A percentile compares a stretch with the other conserved stretches of the same genome.
These are phyloP conservation scores for Gloeopeniophorella convolvens DNA, from an alignment of 768 basidiomycete species.

Conservation along the genomic window DNA sequence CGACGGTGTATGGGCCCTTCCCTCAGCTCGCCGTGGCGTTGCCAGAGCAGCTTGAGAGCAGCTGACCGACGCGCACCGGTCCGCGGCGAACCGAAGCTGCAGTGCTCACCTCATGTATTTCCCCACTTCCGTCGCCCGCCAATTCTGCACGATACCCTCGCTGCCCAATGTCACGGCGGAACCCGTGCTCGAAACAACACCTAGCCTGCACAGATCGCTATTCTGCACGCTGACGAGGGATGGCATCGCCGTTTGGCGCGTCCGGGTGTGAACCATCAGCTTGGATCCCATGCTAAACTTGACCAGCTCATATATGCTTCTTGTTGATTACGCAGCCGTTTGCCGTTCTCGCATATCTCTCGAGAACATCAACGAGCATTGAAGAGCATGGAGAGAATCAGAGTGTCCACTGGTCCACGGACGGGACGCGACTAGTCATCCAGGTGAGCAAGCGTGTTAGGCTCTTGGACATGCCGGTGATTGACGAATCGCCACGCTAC, in stretches of 20 bases:
- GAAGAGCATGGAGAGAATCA: conserved; percentile 79
- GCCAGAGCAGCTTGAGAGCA: background rate
- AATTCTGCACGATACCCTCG: conserved; percentile 63
- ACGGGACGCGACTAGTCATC: conserved; percentile 72
- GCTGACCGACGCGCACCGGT: no score
- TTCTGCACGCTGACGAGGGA: conserved; percentile 70
- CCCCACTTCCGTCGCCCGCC: conserved; percentile 72
- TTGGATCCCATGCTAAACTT: background rate
- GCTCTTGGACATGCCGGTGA: background rate
- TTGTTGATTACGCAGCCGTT: conserved; percentile 47
- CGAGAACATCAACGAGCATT: conserved; percentile 71
- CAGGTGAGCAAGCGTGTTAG: conserved; percentile 43
- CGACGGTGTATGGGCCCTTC: background rate
- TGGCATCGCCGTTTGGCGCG: conserved; percentile 75
- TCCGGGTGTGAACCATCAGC: conserved; percentile 51
- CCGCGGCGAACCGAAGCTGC: background rate
- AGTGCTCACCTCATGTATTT: conserved; percentile 58
- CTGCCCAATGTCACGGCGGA: conserved; percentile 57
- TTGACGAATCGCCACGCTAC: background rate
- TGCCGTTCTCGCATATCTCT: conserved; percentile 62
- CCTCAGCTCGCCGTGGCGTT: background rate
- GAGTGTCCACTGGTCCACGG: conserved; percentile 74
- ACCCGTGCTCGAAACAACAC: conserved; percentile 47
- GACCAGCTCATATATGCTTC: conserved; percentile 10
- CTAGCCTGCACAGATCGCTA: conserved; percentile 69